Evolutionary conservation across 2,329 filamentous ascomycete genomes (phyloP), one percentile per base, ranked within the genome.

Genomic region (Fusarium concolor): DNA sequence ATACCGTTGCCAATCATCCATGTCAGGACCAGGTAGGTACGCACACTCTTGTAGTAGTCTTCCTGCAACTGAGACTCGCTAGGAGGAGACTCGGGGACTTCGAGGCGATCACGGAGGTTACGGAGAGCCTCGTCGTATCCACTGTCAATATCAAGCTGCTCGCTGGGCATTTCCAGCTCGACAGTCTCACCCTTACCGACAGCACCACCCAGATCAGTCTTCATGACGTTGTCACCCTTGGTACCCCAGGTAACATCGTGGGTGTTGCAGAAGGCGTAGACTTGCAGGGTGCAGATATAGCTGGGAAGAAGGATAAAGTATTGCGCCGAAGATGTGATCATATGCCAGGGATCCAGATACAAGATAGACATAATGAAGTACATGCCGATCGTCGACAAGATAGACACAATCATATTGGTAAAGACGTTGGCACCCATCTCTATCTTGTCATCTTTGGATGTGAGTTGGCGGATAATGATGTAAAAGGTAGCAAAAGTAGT

Each of bases 331-430:
- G 91, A 95, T 14, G 96, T 99, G 81, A 99, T 92, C 92, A 99
- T 96, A 84, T 99, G 96, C 96, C 96, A 99, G 0, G 96, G 96
- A 73, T 99, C 96, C 45, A 99, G 88, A 80, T 99, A 99, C 63
- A 99, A 82, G 82, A 99, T 93, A 24, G 92, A 96, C 90, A 97
- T 97, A 81, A 97, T 79, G 83, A 99, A 96, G 85, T 98, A 99
- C 38, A 99, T 85, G 1, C 96, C 96, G 39, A 97, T 82, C 0
- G 96, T 99, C 3, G 93, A 96, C 5, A 91, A 84, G n/a, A 92
- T 90, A 9, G 92, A 96, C 50, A 99, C 89, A 75, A 98, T 92
- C 65, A 99, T 86, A 79, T 98, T 98, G 62, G 94, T 96, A 82
- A 99, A 97, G 62, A 97, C 86, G 76, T 96, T 96, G 81, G 94